phyloP scores from a whole-genome alignment of 192 early-diverging fungal species.

The Mortierella alpina region DNA sequence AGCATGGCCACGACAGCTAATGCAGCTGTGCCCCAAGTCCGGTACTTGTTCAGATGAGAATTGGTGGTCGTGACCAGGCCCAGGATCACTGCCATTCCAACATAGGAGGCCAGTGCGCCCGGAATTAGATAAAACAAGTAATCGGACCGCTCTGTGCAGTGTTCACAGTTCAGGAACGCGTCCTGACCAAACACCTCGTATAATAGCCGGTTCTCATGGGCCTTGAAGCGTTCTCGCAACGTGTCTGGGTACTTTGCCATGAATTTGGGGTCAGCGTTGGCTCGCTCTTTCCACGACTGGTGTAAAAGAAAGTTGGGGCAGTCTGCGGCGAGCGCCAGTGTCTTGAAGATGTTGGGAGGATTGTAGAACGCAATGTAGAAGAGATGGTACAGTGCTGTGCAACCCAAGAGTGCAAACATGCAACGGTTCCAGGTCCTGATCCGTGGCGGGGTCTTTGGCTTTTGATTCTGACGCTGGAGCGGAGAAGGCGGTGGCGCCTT shows the following conservation, averaged over 20 bases:
- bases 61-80: slow-evolving; percentile 44
- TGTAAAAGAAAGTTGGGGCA: slow-evolving; percentile 48
- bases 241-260: slow-evolving; percentile 29
- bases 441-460: not conserved
- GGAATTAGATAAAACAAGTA: slow-evolving; percentile 34
- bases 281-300: slow-evolving; percentile 44
- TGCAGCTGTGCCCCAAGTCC: slow-evolving; percentile 34
- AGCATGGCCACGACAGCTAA: slow-evolving; percentile 15
- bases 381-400: slow-evolving; percentile 20
- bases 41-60: slow-evolving; percentile 34
- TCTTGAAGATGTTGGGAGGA: slow-evolving; percentile 39
- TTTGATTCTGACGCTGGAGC: slow-evolving; percentile 32
- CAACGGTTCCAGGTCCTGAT: slow-evolving; percentile 18
- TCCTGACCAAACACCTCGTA: slow-evolving; percentile 43
- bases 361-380: slow-evolving; percentile 17
- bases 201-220: slow-evolving; percentile 32
- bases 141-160: slow-evolving; percentile 31
- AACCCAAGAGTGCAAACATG: slow-evolving; percentile 6
- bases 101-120: slow-evolving; percentile 22
- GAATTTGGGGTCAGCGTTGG: slow-evolving; percentile 11
- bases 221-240: slow-evolving; percentile 40
- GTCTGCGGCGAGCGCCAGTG: slow-evolving; percentile 33
- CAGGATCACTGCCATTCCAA: slow-evolving; percentile 27
- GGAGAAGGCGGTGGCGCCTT: slow-evolving; percentile 44
- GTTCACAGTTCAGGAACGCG: slow-evolving; percentile 36